These are phyloP conservation scores for Heteromeles arbutifolia DNA, from an alignment of 306 rosid genomes.

Conservation along the genomic window DNA sequence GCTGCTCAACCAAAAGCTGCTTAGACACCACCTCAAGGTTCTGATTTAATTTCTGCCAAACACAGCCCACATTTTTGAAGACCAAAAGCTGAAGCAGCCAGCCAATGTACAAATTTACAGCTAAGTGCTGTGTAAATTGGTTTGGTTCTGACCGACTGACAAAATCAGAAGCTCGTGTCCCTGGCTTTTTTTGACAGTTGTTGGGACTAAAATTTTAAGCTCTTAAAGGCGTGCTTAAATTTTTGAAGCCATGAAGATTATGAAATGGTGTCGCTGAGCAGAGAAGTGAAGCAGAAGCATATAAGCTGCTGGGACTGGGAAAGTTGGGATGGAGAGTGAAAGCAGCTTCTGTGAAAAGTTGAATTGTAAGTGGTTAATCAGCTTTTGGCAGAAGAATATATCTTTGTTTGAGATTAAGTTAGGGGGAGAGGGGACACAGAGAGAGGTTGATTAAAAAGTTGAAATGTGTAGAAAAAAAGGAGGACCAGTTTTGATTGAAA, in stretches of 20 bases:
- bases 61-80: background rate
- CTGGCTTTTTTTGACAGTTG: background rate
- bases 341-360: background rate
- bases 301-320: background rate
- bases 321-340: background rate
- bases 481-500: background rate
- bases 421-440: background rate
- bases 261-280: background rate
- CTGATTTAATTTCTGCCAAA: background rate
- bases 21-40: background rate
- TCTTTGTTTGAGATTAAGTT: background rate
- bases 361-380: background rate
- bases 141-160: background rate
- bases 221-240: background rate
- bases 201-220: background rate
- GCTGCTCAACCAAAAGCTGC: slow-evolving; percentile 22
- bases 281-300: background rate
- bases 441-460: background rate
- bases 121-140: background rate
- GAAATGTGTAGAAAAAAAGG: background rate
- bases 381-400: slow-evolving; percentile 8
- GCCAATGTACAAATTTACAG: background rate
- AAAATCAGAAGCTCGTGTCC: background rate
- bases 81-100: background rate
- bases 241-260: background rate